Conservation (phyloP, 192 early-diverging fungal genomes). For the Lunasporangiospora selenospora region DNA sequence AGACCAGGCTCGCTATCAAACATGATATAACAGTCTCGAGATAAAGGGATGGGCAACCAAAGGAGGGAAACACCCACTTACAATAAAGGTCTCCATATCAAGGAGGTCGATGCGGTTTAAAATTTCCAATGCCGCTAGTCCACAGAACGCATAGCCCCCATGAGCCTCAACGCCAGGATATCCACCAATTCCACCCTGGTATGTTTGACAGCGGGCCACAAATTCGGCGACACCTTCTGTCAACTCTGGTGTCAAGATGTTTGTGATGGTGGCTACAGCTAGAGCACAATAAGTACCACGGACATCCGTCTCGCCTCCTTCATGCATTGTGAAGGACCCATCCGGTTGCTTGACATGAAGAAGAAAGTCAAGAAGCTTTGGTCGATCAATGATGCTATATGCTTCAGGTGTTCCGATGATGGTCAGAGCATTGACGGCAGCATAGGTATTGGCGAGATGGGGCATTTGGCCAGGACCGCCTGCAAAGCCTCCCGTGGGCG, state of each 20-base stretch:
- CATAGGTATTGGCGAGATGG: slow-evolving; percentile 92
- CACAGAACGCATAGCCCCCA: slow-evolving; percentile 96
- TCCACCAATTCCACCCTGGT: slow-evolving; percentile 91
- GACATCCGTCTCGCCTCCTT: slow-evolving; percentile 94
- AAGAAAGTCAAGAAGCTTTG: slow-evolving; percentile 75
- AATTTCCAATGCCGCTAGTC: slow-evolving; percentile 84
- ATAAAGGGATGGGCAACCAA: neutral
- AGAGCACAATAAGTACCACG: slow-evolving; percentile 90
- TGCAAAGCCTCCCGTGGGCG: slow-evolving; percentile 80
- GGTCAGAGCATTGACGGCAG: slow-evolving; percentile 82
- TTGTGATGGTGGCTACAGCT: slow-evolving; percentile 77
- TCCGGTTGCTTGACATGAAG: slow-evolving; percentile 83
- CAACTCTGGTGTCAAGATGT: slow-evolving; percentile 85
- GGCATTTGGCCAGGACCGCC: slow-evolving; percentile 87
- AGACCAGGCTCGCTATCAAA: too few species aligned
- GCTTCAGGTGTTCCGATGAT: slow-evolving; percentile 79
- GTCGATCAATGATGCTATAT: slow-evolving; percentile 68
- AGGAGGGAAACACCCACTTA: slow-evolving; percentile 27
- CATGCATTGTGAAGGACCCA: slow-evolving; percentile 91
- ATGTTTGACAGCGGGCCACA: slow-evolving; percentile 77
- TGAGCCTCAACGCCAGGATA: slow-evolving; percentile 90
- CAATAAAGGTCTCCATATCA: slow-evolving; percentile 64
- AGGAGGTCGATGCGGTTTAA: slow-evolving; percentile 70
- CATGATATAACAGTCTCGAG: neutral
- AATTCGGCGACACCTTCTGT: slow-evolving; percentile 65